Evolutionary conservation across 495 filamentous ascomycete genomes (phyloP).

Genomic region (Filosporella fistucella): DNA sequence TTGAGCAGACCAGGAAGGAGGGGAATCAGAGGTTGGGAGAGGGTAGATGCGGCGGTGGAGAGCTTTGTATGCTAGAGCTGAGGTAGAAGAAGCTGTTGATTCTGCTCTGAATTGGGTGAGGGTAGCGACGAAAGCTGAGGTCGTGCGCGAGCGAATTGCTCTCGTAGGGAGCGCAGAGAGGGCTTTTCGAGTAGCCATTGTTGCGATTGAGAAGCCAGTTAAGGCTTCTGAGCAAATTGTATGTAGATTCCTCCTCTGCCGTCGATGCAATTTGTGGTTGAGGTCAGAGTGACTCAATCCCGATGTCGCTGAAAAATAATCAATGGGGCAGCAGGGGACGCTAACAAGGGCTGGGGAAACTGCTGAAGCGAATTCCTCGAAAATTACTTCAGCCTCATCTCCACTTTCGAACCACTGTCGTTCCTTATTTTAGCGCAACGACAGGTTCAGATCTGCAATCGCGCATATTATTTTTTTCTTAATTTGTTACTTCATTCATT

Average conservation of each 20-base stretch:
- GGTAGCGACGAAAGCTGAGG: conserved; percentile 3
- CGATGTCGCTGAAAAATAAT: conserved; percentile 13
- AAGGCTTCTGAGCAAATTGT: conserved; percentile 6
- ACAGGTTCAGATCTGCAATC: no score
- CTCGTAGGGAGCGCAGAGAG: conserved; percentile 31
- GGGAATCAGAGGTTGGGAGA: conserved; percentile 67
- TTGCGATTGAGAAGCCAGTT: conserved; percentile 3
- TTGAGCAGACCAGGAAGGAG: conserved; percentile 82
- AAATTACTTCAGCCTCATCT: no score
- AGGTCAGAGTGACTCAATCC: conserved; percentile 7
- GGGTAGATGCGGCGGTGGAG: conserved; percentile 83
- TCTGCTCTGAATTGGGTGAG: conserved; percentile 14
- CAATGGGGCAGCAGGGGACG: not conserved
- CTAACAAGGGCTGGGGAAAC: not conserved
- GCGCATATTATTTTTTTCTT: not conserved
- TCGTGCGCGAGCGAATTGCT: conserved; percentile 24
- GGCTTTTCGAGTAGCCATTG: conserved; percentile 43
- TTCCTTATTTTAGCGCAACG: no score
- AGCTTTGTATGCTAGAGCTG: conserved; percentile 95
- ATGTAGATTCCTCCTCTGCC: not conserved
- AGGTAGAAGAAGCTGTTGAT: conserved; percentile 66
- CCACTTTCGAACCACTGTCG: no score
- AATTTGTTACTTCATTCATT: not conserved
- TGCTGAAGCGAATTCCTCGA: no score
- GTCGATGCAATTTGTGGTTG: not conserved